A percentile compares a stretch with the other conserved stretches of the same genome.
phyloP scores from a whole-genome alignment of 305 asterid species.

The Lippia alba region DNA sequence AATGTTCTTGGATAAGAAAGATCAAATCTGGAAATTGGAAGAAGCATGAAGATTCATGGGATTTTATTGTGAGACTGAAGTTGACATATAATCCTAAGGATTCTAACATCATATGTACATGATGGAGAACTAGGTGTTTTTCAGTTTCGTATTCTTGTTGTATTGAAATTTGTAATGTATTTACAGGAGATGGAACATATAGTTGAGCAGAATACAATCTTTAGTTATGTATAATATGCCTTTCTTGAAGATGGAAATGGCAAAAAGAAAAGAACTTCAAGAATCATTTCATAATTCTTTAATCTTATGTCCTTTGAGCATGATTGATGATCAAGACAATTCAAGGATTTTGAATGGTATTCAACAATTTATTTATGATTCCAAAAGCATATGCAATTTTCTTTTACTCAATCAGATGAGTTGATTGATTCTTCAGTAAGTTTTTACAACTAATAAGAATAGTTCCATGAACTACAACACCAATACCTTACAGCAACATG shows the following conservation, averaged over 20 bases:
- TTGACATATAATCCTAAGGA: constrained; percentile 10
- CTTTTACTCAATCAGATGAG: not conserved
- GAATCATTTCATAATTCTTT: not conserved
- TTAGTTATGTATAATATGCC: not conserved
- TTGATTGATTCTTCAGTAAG: no score
- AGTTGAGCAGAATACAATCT: not conserved
- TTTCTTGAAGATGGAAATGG: not conserved
- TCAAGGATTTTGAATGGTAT: no score
- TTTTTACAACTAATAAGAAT: no score
- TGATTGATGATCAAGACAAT: not conserved
- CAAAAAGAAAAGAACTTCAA: not conserved
- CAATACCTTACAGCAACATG: constrained; percentile 16
- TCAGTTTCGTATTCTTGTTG: constrained; percentile 1
- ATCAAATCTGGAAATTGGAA: constrained; percentile 1
- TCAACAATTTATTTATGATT: not conserved
- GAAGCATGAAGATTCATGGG: not conserved
- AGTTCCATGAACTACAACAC: constrained; percentile 5
- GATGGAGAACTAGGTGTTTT: constrained; percentile 17
- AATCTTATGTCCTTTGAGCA: no score
- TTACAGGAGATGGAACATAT: constrained; percentile 13
- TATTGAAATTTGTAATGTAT: constrained; percentile 19
- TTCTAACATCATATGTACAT: constrained; percentile 31
- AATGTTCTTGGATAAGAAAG: no score
- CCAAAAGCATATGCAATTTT: not conserved
- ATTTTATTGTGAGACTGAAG: not conserved